Evolutionary conservation across 2,329 filamentous ascomycete genomes (phyloP), one percentile per base, ranked within the genome.

Genomic region (Exserohilum turcica): DNA sequence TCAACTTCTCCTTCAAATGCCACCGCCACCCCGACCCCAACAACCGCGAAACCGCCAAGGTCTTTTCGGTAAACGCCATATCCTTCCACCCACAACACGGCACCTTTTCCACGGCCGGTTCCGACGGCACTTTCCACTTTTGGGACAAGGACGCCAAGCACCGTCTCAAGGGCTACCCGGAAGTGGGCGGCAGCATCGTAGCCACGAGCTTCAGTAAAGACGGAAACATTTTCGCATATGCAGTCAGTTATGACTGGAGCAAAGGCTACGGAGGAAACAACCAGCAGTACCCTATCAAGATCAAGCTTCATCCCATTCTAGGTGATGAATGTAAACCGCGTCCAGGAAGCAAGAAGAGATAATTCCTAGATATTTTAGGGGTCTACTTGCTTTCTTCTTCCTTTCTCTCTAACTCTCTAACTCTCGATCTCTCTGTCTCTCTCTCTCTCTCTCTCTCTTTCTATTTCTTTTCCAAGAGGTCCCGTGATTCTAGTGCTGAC

Each of bases 1-100:
- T 88, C 70, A 97, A 99, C 80, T 99, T 99, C 81, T 96, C 91
- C 36, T 99, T 99, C 86, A 97, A 97, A 78, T 99, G 94, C 77
- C 94, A 99, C 76, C 92, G 94, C 54, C 91, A 96, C 67, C 84
- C 86, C 5, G 85, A 89, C 1, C 78, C 86, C 52, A 76, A 74
- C 47, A 65, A 76, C 40, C 77, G 78, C 54, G 92, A 91, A 76
- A 80, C 88, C 60, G 91, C 90, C 66, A 94, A 93, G 70, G 94
- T 97, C 66, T 94, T 92, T 80, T 88, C 92, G 1, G 92, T 99
- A 71, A 99, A 99, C 78, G 89, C 92, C 64, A 99, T 99, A 75
- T 95, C 91, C 19, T 97, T 97, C 86, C 94, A 99, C 78, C 94
- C 94, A 1, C 83, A 90, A 10, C 92, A 97, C 76, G 94, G 94